A percentile compares a stretch with the other conserved stretches of the same genome.
Conservation (phyloP, 1,139 yeast species). For the Geotrichum fermentans region DNA sequence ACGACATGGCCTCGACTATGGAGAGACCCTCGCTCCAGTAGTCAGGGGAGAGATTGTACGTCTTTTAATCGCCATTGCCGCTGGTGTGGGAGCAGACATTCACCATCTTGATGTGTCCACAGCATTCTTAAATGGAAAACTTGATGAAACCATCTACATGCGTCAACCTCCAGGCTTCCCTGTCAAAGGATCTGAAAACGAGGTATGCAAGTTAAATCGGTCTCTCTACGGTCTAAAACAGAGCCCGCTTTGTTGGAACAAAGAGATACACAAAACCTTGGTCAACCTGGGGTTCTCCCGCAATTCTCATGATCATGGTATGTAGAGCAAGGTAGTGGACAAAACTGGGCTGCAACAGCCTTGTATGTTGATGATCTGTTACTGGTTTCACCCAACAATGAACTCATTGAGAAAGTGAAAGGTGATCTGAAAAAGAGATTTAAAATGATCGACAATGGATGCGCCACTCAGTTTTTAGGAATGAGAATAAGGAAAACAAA, state of each 20-base stretch:
- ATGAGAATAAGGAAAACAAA: neutral
- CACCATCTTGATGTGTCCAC: no score
- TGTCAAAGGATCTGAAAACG: constrained; percentile 8
- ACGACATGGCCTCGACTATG: no score
- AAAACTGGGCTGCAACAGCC: neutral
- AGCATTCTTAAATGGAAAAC: constrained; percentile 26
- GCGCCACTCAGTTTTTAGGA: neutral
- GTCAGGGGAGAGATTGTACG: neutral
- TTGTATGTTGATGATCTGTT: neutral
- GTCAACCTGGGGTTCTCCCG: constrained; percentile 19
- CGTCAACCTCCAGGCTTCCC: constrained; percentile 24
- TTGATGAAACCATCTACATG: constrained; percentile 26
- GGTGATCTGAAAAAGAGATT: neutral
- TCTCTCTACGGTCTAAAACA: constrained; percentile 28
- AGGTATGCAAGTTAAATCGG: constrained; percentile 24
- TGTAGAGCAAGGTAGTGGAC: neutral
- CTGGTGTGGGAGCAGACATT: no score
- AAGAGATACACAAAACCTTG: constrained; percentile 1
- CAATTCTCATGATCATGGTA: constrained; percentile 15
- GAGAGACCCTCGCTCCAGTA: neutral
- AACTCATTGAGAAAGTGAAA: neutral
- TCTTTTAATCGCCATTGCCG: constrained; percentile 22
- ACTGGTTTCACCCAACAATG: neutral
- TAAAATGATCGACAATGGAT: neutral
- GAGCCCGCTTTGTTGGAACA: constrained; percentile 28